Conservation (phyloP, 139 green algal genomes). For the Pleodorina starrii region DNA sequence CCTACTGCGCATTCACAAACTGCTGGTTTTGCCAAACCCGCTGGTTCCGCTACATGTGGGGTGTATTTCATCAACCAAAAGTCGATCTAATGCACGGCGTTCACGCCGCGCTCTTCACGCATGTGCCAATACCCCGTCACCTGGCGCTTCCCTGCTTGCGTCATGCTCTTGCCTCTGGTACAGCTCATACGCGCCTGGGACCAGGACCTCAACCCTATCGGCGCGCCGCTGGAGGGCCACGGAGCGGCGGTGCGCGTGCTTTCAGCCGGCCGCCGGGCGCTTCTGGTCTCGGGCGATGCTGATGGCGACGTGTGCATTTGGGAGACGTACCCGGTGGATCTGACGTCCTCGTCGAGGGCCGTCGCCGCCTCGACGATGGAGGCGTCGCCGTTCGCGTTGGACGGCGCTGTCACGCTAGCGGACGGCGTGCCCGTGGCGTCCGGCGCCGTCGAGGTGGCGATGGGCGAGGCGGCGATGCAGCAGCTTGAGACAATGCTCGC, state of each 20-base stretch:
- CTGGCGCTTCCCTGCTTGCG: background rate
- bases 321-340: constrained; percentile 50
- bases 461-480: background rate
- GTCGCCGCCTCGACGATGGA: background rate
- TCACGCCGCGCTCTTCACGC: too few species aligned
- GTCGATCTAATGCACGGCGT: too few species aligned
- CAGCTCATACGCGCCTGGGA: constrained; percentile 65
- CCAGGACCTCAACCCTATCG: constrained; percentile 51
- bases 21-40: too few species aligned
- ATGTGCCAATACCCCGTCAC: background rate
- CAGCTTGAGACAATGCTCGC: background rate
- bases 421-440: background rate
- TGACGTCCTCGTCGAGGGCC: background rate
- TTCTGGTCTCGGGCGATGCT: constrained; percentile 77
- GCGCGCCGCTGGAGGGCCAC: constrained; percentile 70
- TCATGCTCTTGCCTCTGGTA: background rate
- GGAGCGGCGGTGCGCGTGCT: constrained; percentile 70
- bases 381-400: background rate
- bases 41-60: too few species aligned
- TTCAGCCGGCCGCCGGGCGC: constrained; percentile 59
- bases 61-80: too few species aligned
- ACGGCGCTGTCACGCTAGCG: background rate
- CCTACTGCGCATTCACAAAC: too few species aligned
- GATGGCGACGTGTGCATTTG: constrained; percentile 78
- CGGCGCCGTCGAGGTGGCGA: background rate